Conservation (phyloP, 2,329 filamentous ascomycete genomes). For the Balansia obtecta region DNA sequence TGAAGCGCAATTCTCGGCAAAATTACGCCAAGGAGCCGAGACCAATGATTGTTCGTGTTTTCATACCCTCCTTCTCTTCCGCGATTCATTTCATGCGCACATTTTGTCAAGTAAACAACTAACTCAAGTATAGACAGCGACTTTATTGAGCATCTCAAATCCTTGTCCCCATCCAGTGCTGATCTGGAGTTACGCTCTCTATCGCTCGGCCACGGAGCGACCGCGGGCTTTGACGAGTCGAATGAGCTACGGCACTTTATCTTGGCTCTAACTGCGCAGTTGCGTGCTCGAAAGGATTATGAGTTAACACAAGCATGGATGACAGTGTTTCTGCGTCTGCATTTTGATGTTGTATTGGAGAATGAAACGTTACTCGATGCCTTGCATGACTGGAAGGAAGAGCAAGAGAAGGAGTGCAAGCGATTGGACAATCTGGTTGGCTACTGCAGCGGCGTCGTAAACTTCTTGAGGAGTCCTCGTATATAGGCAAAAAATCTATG, state of each 20-base stretch:
- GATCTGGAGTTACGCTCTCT: conserved; percentile 87
- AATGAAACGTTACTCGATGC: conserved; percentile 41
- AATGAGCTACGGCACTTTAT: conserved; percentile 75
- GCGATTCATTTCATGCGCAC: conserved; percentile 6
- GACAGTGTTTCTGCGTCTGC: conserved; percentile 78
- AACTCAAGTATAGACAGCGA: conserved; percentile 35
- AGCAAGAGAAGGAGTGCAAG: conserved; percentile 58
- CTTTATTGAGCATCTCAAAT: conserved; percentile 69
- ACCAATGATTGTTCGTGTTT: conserved; percentile 45
- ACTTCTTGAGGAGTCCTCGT: conserved; percentile 58
- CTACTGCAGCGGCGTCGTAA: conserved; percentile 77
- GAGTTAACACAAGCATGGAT: conserved; percentile 96
- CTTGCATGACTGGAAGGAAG: conserved; percentile 56
- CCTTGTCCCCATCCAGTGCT: conserved; percentile 69
- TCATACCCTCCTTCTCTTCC: neutral
- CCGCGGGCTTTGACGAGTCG: conserved; percentile 25
- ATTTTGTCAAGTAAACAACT: conserved; percentile 6
- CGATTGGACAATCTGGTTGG: conserved; percentile 68
- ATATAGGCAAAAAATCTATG: neutral
- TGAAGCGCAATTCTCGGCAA: conserved; percentile 46
- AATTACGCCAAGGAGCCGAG: conserved; percentile 39
- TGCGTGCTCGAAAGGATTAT: conserved; percentile 66
- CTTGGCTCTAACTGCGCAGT: conserved; percentile 58
- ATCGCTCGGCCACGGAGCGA: conserved; percentile 28
- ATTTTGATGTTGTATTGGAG: conserved; percentile 46